phyloP scores from a whole-genome alignment of 192 early-diverging fungal species.

The Chytriomyces sp. region DNA sequence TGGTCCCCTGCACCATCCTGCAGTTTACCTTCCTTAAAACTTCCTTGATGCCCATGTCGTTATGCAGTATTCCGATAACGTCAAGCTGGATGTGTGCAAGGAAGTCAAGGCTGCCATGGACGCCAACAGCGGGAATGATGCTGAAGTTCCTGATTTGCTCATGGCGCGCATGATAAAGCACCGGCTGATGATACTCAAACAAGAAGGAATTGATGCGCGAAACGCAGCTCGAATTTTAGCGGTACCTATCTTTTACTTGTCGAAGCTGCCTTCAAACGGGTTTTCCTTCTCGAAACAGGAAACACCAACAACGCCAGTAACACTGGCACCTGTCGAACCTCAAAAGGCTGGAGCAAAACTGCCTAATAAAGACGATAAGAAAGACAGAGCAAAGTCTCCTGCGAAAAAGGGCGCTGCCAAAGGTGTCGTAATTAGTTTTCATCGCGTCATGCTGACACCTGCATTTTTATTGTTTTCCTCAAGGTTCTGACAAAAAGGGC shows the following conservation, averaged over 20 bases:
- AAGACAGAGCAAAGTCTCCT: conserved; percentile 18
- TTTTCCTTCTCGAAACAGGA: conserved; percentile 25
- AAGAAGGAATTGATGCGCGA: conserved; percentile 56
- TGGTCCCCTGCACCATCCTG: neutral
- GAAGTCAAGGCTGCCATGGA: conserved; percentile 54
- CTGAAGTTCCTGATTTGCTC: conserved; percentile 46
- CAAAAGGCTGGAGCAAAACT: neutral
- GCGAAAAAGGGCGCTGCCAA: conserved; percentile 5
- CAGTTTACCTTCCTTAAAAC: neutral
- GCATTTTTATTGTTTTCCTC: neutral
- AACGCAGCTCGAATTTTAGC: conserved; percentile 31
- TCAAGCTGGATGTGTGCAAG: conserved; percentile 53
- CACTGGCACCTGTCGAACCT: neutral
- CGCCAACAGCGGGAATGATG: conserved; percentile 29
- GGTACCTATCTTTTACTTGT: neutral
- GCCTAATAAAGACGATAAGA: conserved; percentile 27
- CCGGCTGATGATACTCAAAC: conserved; percentile 47
- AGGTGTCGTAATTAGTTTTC: neutral
- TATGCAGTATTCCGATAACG: conserved; percentile 46
- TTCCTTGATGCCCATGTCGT: neutral
- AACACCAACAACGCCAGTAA: conserved; percentile 19
- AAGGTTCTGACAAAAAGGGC: conserved; percentile 16
- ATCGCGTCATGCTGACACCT: neutral
- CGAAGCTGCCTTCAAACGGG: neutral
- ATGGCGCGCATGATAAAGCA: conserved; percentile 53